A percentile compares a stretch with the other conserved stretches of the same genome.
These are phyloP conservation scores for Colletotrichum sansevieriae DNA, from an alignment of 2,329 filamentous ascomycete species.

Conservation along the genomic window DNA sequence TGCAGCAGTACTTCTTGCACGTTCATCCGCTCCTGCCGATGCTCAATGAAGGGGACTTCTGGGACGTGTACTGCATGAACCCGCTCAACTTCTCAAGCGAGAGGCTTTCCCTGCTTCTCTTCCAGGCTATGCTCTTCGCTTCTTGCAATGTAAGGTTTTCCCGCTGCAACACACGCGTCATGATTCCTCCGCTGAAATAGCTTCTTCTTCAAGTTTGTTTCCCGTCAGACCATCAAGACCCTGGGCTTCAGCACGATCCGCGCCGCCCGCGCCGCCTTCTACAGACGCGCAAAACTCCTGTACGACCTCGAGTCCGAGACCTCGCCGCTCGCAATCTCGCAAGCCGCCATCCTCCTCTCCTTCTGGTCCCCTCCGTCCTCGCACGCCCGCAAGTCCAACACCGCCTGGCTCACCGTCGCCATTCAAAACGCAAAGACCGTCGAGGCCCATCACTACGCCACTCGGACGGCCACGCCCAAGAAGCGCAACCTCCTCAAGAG, in stretches of 20 bases:
- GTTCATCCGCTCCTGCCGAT: slow-evolving; percentile 61
- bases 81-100: slow-evolving; percentile 42
- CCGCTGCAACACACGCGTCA: slow-evolving; percentile 11
- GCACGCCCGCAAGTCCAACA: slow-evolving; percentile 55
- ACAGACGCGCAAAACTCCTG: slow-evolving; percentile 55
- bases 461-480: slow-evolving; percentile 50
- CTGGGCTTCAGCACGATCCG: slow-evolving; percentile 59
- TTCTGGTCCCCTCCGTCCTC: slow-evolving; percentile 54
- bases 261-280: slow-evolving; percentile 58
- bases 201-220: slow-evolving; percentile 51
- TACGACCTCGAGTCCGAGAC: slow-evolving; percentile 60
- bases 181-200: background rate
- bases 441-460: slow-evolving; percentile 58
- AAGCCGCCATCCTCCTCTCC: slow-evolving; percentile 58
- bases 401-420: slow-evolving; percentile 62
- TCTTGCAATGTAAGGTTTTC: slow-evolving; percentile 52
- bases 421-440: slow-evolving; percentile 63
- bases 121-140: slow-evolving; percentile 61
- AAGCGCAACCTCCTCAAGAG: slow-evolving; percentile 60
- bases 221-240: slow-evolving; percentile 54
- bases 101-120: slow-evolving; percentile 58
- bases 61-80: slow-evolving; percentile 57
- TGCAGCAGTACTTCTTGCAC: slow-evolving; percentile 62
- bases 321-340: slow-evolving; percentile 55
- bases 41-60: slow-evolving; percentile 59